Evolutionary conservation across 768 basidiomycete genomes (phyloP), one percentile per base, ranked within the genome.

Genomic region (Agaricus blazei): DNA sequence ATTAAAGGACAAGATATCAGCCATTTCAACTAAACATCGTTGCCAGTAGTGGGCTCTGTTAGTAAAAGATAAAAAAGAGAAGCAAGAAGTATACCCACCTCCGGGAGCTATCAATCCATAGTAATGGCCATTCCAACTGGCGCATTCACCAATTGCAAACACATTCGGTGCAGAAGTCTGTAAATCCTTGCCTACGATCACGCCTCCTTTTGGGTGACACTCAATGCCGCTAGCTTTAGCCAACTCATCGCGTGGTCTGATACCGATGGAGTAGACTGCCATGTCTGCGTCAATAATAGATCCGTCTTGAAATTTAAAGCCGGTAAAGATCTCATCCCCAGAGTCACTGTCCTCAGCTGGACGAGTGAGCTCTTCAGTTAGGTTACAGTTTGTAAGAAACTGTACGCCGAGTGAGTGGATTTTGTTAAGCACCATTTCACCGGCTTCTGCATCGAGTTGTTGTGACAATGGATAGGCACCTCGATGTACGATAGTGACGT

Each of bases 21-120:
- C 87, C 87, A 89, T 89, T 65, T 85, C 83, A 43, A 80, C 76
- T 76, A 14, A 14, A 51, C 54, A 26, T 11, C 27, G 31, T 19
- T 7, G 27, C 12, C n/a, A 43, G 15, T 7, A 36, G 2, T 3
- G n/a, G 26, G 37, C 1, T 11, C 29, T 23, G 26, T 24, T 31
- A 15, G 37, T 43, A 36, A 29, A 31, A 11, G 40, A 23, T 51
- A 37, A 14, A 15, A 64, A 64, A 61, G 19, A 19, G 19, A 19
- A 19, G 19, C 19, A 19, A 19, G 19, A 19, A 19, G 19, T 19
- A 19, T 19, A 19, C 19, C 19, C 59, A 74, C 76, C 75, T 40
- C 87, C 86, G n/a, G 87, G 88, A 2, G 79, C 86, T 61, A 89
- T 87, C 9, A 90, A 71, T 3, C 88, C 88, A 60, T 86, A 89